These are phyloP conservation scores for Skeletonema menzelii DNA, from an alignment of 108 stramenopile genomes.

Conservation along the genomic window DNA sequence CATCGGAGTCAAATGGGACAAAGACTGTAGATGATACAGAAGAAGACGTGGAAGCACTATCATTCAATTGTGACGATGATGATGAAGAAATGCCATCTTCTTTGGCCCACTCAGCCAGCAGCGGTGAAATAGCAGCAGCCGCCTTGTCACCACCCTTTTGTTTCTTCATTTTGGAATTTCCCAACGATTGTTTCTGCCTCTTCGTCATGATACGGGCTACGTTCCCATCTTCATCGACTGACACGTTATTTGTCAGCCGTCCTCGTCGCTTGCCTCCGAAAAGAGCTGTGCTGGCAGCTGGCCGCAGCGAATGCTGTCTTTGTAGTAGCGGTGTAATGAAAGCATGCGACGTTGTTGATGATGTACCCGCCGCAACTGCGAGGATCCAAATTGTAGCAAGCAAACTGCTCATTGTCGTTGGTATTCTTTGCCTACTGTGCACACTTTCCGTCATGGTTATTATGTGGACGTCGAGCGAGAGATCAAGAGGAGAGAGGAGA, in stretches of 20 bases:
- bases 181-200: conserved; percentile 30
- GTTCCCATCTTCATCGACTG: conserved; percentile 33
- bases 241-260: conserved; percentile 33
- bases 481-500: too few species aligned
- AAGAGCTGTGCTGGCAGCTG: conserved; percentile 5
- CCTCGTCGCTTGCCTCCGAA: conserved; percentile 36
- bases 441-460: background rate
- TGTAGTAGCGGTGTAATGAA: background rate
- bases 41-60: background rate
- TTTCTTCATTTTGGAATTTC: conserved; percentile 18
- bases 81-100: background rate
- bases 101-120: conserved; percentile 42
- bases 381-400: background rate
- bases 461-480: background rate
- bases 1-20: conserved; percentile 5
- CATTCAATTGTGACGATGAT: background rate
- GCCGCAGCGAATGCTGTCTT: background rate
- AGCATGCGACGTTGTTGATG: background rate
- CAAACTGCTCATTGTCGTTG: background rate
- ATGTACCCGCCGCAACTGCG: background rate
- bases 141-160: conserved; percentile 1
- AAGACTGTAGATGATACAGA: background rate
- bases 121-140: conserved; percentile 29
- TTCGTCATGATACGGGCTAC: conserved; percentile 34
- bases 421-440: background rate